Evolutionary conservation across 139 green algal genomes (phyloP).

Genomic region (Micromonas pusilla): DNA sequence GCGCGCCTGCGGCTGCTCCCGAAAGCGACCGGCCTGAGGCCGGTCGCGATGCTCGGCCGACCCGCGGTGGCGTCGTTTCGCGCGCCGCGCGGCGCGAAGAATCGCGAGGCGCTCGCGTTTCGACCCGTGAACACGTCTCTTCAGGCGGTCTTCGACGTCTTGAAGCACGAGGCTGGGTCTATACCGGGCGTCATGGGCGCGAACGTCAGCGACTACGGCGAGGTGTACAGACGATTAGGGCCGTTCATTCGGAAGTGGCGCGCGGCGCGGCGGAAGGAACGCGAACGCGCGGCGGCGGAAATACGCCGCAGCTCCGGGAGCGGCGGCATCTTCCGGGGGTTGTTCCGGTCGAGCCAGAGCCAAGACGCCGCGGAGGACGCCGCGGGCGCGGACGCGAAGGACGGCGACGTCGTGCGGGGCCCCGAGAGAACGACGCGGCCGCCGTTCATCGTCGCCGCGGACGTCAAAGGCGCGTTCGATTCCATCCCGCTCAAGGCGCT

Average conservation of each 20-base stretch:
- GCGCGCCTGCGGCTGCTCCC: constrained; percentile 68
- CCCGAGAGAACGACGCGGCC: background rate
- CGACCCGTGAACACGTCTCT: constrained; percentile 64
- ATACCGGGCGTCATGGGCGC: constrained; percentile 45
- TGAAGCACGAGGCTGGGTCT: constrained; percentile 52
- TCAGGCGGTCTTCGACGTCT: constrained; percentile 50
- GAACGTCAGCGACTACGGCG: constrained; percentile 72
- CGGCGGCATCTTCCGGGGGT: too few species aligned
- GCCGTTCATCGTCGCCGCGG: constrained; percentile 61
- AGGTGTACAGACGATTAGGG: constrained; percentile 48
- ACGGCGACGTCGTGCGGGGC: background rate
- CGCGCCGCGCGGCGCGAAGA: constrained; percentile 27
- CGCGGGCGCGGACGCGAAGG: too few species aligned
- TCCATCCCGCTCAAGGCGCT: constrained; percentile 48
- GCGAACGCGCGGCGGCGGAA: too few species aligned
- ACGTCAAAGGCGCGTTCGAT: constrained; percentile 77
- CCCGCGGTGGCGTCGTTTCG: constrained; percentile 21
- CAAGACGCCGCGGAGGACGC: background rate
- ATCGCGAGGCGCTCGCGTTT: constrained; percentile 49
- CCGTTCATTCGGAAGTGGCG: constrained; percentile 47
- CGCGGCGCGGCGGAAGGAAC: constrained; percentile 8
- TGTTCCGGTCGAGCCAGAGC: background rate
- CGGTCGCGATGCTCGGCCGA: constrained; percentile 67
- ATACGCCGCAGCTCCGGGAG: too few species aligned
- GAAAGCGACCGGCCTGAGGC: constrained; percentile 60